Base-by-base conservation (phyloP, 148 eudicot species). In the Rhododendron molle region DNA sequence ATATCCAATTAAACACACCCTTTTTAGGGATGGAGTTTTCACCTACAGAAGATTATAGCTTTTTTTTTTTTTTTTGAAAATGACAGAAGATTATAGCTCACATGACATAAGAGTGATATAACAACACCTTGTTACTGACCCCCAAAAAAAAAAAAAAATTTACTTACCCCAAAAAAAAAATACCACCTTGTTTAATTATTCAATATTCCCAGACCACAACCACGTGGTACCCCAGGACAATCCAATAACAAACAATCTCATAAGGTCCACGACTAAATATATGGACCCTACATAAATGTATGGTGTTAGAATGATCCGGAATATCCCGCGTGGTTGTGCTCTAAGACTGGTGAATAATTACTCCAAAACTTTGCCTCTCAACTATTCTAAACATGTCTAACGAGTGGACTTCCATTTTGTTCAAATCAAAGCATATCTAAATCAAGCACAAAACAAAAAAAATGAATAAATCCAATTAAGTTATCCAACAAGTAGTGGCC, bases 341-440 rank as follows among this genome's bases (percentile, higher is more conserved):
- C 56, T 52, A 15, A 52, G 4, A 52, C 20, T 52, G 3, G 4
- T 13, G 18, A 16, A 54, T 54, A 54, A 54, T 0, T 15, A 16
- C 60, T 54, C 32, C 69, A 52, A 26, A 23, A 49, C 52, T 50
- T 81, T 32, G 28, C 46, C 46, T 71, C 15, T 44, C 30, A 16
- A 40, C n/a, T 38, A 38, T 82, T 82, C 12, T 82, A 67, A n/a
- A 43, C 40, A 62, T n/a, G 77, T 83, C 32, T 47, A 72, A 73
- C 50, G 80, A 73, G 85, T 72, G 85, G 85, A 73, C 79, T 73
- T 83, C 62, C 85, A 73, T 72, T 72, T 47, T 49, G 47, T 47
- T 83, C 80, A 72, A 83, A 83, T 83, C 85, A 83, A 83, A 73
- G 85, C 49, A 73, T 49, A 73, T 83, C 85, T 67, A 73, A 83